Percentiles rank a stretch among this genome's conserved stretches.
These are phyloP conservation scores for Mucor piriformis DNA, from an alignment of 371 early-diverging fungal genomes.

Conservation along the genomic window DNA sequence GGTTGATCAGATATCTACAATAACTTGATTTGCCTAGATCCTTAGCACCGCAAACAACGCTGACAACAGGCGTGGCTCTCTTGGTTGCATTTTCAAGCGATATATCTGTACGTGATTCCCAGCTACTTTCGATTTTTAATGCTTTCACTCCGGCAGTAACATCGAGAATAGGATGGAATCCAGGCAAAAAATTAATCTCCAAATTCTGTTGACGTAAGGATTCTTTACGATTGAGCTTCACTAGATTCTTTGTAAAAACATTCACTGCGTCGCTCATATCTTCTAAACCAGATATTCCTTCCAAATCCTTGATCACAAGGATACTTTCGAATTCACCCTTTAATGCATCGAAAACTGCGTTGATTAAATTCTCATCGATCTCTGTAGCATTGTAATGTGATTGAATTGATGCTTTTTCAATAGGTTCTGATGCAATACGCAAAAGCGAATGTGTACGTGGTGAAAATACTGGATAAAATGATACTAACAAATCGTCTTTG, in stretches of 20 bases:
- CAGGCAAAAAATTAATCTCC: constrained; percentile 20
- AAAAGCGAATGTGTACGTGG: constrained; percentile 64
- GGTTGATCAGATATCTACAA: constrained; percentile 66
- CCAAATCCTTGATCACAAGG: constrained; percentile 22
- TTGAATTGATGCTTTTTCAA: constrained; percentile 8
- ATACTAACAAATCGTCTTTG: constrained; percentile 14
- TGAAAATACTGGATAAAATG: constrained; percentile 58
- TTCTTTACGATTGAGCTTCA: constrained; percentile 12
- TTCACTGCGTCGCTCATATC: constrained; percentile 12
- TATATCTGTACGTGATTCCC: constrained; percentile 25
- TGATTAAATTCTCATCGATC: constrained; percentile 14
- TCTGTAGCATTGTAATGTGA: background rate
- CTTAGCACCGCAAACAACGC: constrained; percentile 69
- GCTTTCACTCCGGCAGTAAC: constrained; percentile 43
- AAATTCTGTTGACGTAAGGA: background rate
- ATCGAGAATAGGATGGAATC: constrained; percentile 38
- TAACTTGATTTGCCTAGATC: constrained; percentile 84
- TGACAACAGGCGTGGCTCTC: constrained; percentile 39
- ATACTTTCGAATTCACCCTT: constrained; percentile 18
- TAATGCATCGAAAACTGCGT: constrained; percentile 21
- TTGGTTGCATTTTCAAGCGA: constrained; percentile 17
- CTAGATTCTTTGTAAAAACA: constrained; percentile 13
- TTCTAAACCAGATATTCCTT: constrained; percentile 9
- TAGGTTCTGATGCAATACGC: constrained; percentile 41
- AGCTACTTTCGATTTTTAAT: constrained; percentile 42